Base-by-base conservation (phyloP, 345 rosid species). In the Jatropha curcas region DNA sequence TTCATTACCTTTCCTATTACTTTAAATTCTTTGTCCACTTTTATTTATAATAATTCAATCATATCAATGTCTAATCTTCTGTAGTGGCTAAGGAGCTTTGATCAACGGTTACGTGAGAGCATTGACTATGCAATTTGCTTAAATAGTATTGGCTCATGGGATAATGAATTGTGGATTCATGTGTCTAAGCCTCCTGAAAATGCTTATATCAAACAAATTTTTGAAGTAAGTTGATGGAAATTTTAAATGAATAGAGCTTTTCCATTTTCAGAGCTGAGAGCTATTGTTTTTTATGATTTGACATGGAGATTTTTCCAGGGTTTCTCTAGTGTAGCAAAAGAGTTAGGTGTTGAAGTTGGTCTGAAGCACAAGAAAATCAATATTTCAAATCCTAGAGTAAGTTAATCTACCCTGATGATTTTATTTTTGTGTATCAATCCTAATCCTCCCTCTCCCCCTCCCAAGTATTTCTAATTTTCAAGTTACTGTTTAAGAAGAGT, bases 41-140 rank as follows among this genome's bases (percentile, higher is more conserved):
- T 39, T 27, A 34, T 48, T 72, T 63, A 17, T 17, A 33, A 5
- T 50, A 28, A 13, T 67, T 11, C 25, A 33, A 25, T 68, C 74
- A 68, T 65, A 17, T 57, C 60, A 72, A 57, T 73, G 17, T 70
- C 28, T 68, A 79, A 58, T 68, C 37, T 68, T 80, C 60, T 84
- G 84, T 84, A 95, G 99, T 95, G 99, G 99, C 92, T 95, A 78
- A 84, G 87, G 79, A 95, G 96, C 85, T 88, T 95, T 79, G 99
- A 95, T 82, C 99, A 95, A 76, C 92, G 97, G 67, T 76, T 91
- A 84, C 94, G 94, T 70, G 99, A 95, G 88, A 89, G 91, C 80
- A 87, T 95, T 71, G 99, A 95, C 78, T 92, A 92, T 86, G 99
- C 99, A 68, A 86, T 95, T 75, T 95, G 99, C 87, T 87, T 95